These are phyloP conservation scores for Aspergillus nomiae DNA, from an alignment of 2,329 filamentous ascomycete species.

Conservation along the genomic window DNA sequence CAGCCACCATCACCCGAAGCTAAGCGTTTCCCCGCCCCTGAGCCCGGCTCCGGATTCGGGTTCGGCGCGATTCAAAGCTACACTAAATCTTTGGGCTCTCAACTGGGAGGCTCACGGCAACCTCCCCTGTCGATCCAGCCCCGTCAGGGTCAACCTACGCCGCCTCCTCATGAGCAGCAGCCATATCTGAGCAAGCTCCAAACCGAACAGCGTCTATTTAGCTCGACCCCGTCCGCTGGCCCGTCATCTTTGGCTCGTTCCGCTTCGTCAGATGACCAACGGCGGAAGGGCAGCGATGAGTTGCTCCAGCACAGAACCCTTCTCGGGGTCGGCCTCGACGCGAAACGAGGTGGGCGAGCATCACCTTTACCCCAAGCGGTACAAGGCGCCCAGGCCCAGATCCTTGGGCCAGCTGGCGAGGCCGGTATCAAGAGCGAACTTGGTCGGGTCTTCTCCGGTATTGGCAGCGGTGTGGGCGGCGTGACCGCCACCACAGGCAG, in stretches of 20 bases:
- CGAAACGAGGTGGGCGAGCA: conserved; percentile 77
- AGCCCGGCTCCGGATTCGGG: conserved; percentile 36
- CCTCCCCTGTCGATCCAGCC: conserved; percentile 35
- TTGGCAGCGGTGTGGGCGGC: conserved; percentile 69
- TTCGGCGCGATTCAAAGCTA: conserved; percentile 46
- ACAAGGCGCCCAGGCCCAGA: conserved; percentile 82
- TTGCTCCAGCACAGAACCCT: conserved; percentile 66
- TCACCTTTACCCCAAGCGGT: conserved; percentile 92
- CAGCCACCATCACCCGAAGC: conserved; percentile 42
- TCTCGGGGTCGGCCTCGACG: conserved; percentile 71
- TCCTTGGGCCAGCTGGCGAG: conserved; percentile 76
- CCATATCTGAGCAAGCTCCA: conserved; percentile 36
- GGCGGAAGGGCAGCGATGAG: conserved; percentile 54
- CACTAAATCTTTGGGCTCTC: conserved; percentile 44
- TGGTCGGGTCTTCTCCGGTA: conserved; percentile 92
- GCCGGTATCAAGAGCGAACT: conserved; percentile 94
- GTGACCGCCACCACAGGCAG: conserved; percentile 53
- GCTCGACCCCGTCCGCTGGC: conserved; percentile 34
- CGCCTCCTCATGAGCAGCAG: conserved; percentile 36
- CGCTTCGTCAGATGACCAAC: conserved; percentile 39
- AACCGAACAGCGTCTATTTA: conserved; percentile 35
- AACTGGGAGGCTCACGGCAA: conserved; percentile 37
- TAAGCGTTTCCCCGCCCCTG: conserved; percentile 36
- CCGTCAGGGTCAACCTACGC: conserved; percentile 35
- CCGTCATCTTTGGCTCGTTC: conserved; percentile 28